Conservation (phyloP, 257 asterid genomes). For the Verbascum thapsus region DNA sequence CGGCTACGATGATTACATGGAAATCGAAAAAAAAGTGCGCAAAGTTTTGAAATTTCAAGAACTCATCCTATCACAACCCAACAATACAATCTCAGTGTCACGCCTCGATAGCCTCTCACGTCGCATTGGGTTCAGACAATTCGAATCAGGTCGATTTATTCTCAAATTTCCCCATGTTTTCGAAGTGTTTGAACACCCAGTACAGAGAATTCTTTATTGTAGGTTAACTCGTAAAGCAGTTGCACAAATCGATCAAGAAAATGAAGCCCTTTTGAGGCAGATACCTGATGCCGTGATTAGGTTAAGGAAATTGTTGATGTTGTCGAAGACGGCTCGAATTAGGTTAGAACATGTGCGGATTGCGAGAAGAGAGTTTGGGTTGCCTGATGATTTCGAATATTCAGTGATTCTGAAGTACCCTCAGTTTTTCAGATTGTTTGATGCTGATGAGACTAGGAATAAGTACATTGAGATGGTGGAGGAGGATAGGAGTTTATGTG, state of each 20-base stretch:
- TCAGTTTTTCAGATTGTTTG: conserved; percentile 65
- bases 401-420: conserved; percentile 75
- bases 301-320: conserved; percentile 61
- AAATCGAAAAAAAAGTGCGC: conserved; percentile 76
- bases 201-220: conserved; percentile 78
- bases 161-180: conserved; percentile 85
- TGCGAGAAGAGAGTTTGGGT: conserved; percentile 73
- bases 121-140: conserved; percentile 70
- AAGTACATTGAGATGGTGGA: conserved; percentile 78
- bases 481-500: conserved; percentile 48
- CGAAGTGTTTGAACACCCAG: conserved; percentile 91
- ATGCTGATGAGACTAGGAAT: conserved; percentile 80
- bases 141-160: conserved; percentile 71
- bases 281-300: conserved; percentile 66
- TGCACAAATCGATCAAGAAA: conserved; percentile 69
- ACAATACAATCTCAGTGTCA: conserved; percentile 56
- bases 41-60: conserved; percentile 73
- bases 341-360: conserved; percentile 80
- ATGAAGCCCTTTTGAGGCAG: conserved; percentile 60
- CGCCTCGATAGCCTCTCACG: conserved; percentile 66
- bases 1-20: conserved; percentile 81
- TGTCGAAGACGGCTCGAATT: conserved; percentile 73
- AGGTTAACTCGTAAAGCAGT: conserved; percentile 60
- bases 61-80: conserved; percentile 65
- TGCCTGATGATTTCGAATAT: conserved; percentile 83